Evolutionary conservation across 2,329 filamentous ascomycete genomes (phyloP), one percentile per base, ranked within the genome.

Genomic region (Lasiodiplodia theobromae): DNA sequence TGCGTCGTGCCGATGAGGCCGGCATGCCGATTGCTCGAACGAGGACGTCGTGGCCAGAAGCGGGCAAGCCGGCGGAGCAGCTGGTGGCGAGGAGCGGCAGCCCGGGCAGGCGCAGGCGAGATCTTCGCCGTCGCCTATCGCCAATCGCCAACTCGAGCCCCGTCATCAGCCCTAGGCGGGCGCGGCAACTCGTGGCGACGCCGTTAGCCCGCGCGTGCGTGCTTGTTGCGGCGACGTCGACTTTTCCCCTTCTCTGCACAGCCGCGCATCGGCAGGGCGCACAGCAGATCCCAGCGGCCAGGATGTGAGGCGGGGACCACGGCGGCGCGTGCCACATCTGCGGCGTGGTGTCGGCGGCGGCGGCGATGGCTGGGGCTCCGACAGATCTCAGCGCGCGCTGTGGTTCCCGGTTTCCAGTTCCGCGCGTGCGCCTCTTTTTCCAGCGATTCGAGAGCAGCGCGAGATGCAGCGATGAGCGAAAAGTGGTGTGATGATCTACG

Each of bases 401-500:
- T 37, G 60, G 60, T 64, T 64, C 31, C 60, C 60, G 51, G 60
- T 64, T 64, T 49, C 60, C 60, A 64, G 60, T 64, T 64, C 47
- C 60, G 60, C 60, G 60, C 60, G 28, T 52, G 60, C 60, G 60
- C 60, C 60, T 52, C 60, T 64, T 64, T 52, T 64, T 64, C 47
- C 60, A 64, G 60, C 60, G 60, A 64, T 64, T 64, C 60, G 60
- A 64, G 31, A 52, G 44, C 60, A 37, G 44, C 58, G 14, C 23
- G 25, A 63, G 58, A 37, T 63, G 58, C 58, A 63, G 60, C 31
- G 44, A 64, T 64, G 60, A 64, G 44, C 60, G 31, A 64, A 64
- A 64, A 64, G 60, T 64, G 60, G 60, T 64, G 60, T 64, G 60
- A 64, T 64, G 60, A 64, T 64, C 60, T 64, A 38, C 60, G 44